Evolutionary conservation across 1,139 yeast species (phyloP).

Genomic region (Cylindricascospora bacillispora): DNA sequence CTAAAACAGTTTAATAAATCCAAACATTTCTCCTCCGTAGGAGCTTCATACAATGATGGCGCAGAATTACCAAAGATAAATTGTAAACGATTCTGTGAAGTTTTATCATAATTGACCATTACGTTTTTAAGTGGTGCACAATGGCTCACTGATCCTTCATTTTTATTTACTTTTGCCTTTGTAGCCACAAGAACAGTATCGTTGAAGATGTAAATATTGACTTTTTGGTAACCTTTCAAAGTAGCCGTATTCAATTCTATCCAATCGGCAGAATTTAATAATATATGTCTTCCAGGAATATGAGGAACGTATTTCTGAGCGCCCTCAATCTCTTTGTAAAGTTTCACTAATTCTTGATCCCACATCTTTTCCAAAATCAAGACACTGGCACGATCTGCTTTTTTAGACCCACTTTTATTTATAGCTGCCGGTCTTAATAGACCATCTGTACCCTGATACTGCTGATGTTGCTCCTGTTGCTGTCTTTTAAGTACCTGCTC

Average conservation of each 20-base stretch:
- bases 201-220: conserved; percentile 64
- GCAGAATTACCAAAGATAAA: conserved; percentile 13
- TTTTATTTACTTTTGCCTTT: conserved; percentile 34
- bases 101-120: conserved; percentile 27
- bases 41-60: conserved; percentile 35
- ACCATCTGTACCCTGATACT: conserved; percentile 4
- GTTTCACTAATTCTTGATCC: conserved; percentile 59
- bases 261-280: conserved; percentile 79
- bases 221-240: conserved; percentile 67
- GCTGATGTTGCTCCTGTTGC: conserved; percentile 1
- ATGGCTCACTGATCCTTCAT: conserved; percentile 53
- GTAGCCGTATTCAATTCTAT: conserved; percentile 78
- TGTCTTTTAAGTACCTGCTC: conserved; percentile 24
- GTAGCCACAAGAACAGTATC: conserved; percentile 70
- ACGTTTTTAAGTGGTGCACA: conserved; percentile 69
- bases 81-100: conserved; percentile 19
- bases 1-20: conserved; percentile 47
- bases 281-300: conserved; percentile 68
- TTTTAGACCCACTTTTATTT: conserved; percentile 8
- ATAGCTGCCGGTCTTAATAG: conserved; percentile 8
- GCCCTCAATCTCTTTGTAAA: conserved; percentile 81
- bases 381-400: conserved; percentile 55
- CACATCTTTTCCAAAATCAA: conserved; percentile 66
- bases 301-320: conserved; percentile 73
- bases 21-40: conserved; percentile 45